Evolutionary conservation across 2,329 filamentous ascomycete species (phyloP).

Genomic region (Paecilomyces variotii): DNA sequence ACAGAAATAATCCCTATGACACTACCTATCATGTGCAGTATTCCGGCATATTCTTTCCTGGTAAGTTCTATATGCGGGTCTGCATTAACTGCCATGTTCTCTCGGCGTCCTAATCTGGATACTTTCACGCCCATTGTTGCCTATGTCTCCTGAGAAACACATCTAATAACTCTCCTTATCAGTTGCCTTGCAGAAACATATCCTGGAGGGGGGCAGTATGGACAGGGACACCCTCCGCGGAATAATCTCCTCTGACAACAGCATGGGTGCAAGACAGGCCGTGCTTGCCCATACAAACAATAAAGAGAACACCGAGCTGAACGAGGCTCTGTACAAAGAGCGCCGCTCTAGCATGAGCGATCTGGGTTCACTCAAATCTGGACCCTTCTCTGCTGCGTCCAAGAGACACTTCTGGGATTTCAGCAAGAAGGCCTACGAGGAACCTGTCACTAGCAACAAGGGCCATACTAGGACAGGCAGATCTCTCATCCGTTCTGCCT

Average conservation of each 20-base stretch:
- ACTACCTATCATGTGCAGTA: neutral
- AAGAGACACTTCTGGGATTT: constrained; percentile 4
- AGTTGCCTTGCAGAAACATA: neutral
- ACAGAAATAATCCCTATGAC: constrained; percentile 2
- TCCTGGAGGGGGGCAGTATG: neutral
- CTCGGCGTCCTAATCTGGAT: neutral
- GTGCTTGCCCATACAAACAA: neutral
- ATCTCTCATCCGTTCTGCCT: neutral
- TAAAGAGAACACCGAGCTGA: neutral
- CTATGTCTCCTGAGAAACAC: neutral
- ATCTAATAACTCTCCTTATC: neutral
- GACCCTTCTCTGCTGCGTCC: neutral
- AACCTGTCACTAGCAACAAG: neutral
- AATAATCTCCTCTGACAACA: neutral
- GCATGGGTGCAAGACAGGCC: neutral
- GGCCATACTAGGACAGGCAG: neutral
- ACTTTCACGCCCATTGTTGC: neutral
- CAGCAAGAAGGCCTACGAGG: neutral
- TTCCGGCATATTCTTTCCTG: neutral
- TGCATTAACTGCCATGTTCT: constrained; percentile 3
- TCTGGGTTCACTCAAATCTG: neutral
- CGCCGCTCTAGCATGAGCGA: constrained; percentile 23
- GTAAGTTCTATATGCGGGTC: neutral
- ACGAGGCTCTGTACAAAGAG: constrained; percentile 3
- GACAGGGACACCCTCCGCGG: neutral